Conservation (phyloP, 169 alveolate species). For the Plasmodium yoelii region DNA sequence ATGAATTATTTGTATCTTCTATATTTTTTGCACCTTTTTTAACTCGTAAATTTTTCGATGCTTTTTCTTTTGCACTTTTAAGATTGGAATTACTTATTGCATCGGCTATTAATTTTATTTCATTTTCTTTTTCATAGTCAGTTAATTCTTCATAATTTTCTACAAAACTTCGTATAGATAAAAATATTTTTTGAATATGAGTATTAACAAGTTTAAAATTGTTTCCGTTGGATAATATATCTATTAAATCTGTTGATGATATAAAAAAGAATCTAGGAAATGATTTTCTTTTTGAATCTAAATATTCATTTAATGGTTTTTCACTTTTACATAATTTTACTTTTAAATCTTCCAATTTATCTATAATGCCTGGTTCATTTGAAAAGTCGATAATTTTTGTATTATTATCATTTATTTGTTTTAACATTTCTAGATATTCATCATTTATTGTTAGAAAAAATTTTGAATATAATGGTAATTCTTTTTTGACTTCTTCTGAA, state of each 20-base stretch:
- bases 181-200: slow-evolving; percentile 96
- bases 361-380: slow-evolving; percentile 87
- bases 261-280: slow-evolving; percentile 98
- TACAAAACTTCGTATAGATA: slow-evolving; percentile 90
- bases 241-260: slow-evolving; percentile 95
- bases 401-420: slow-evolving; percentile 83
- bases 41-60: not conserved
- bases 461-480: slow-evolving; percentile 95
- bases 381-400: slow-evolving; percentile 88
- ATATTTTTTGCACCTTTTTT: not conserved
- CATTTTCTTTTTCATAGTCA: slow-evolving; percentile 41
- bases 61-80: slow-evolving; percentile 69
- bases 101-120: slow-evolving; percentile 1
- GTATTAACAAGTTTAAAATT: slow-evolving; percentile 94
- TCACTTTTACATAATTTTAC: slow-evolving; percentile 93
- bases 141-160: slow-evolving; percentile 87
- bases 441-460: slow-evolving; percentile 94
- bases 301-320: slow-evolving; percentile 96
- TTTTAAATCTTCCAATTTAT: slow-evolving; percentile 91
- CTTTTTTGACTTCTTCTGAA: slow-evolving; percentile 97
- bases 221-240: slow-evolving; percentile 96
- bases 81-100: slow-evolving; percentile 85
- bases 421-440: slow-evolving; percentile 93
- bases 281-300: slow-evolving; percentile 96
- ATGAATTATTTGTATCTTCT: not conserved